Conservation (phyloP, 1,284 basidiomycete species). For the Ganoderma leucocontextum region DNA sequence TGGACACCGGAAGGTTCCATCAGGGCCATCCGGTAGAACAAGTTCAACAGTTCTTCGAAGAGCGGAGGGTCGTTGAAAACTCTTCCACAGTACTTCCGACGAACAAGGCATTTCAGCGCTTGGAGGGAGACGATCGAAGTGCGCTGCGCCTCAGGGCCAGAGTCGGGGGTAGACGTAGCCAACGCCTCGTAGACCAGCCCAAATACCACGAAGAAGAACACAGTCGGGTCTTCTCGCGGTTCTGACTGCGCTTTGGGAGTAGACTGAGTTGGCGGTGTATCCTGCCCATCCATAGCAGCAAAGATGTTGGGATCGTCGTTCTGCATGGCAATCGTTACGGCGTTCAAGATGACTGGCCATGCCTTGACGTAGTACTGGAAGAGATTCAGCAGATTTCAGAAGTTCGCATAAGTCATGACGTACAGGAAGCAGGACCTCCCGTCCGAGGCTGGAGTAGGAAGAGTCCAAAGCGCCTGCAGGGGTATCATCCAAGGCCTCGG, state of each 20-base stretch:
- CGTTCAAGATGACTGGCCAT: constrained; percentile 88
- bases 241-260: constrained; percentile 36
- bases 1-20: constrained; percentile 83
- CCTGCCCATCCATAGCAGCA: constrained; percentile 84
- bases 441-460: constrained; percentile 87
- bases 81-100: constrained; percentile 82
- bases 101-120: constrained; percentile 82
- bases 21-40: constrained; percentile 92
- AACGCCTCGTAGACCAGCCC: constrained; percentile 94
- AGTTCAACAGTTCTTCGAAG: constrained; percentile 90
- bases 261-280: constrained; percentile 41
- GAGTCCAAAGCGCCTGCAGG: constrained; percentile 80
- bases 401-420: constrained; percentile 39
- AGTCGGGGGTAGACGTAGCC: constrained; percentile 66
- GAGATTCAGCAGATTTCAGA: constrained; percentile 10
- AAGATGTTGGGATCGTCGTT: constrained; percentile 73
- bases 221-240: constrained; percentile 75
- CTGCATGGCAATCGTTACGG: constrained; percentile 85
- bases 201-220: constrained; percentile 91
- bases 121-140: constrained; percentile 76
- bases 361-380: constrained; percentile 87
- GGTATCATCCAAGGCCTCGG: constrained; percentile 78
- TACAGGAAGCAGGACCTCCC: constrained; percentile 91
- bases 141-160: constrained; percentile 50
- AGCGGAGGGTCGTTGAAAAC: constrained; percentile 82